Conservation (phyloP, 805 yeast species). For the Maudiozyma serrabonitensis region DNA sequence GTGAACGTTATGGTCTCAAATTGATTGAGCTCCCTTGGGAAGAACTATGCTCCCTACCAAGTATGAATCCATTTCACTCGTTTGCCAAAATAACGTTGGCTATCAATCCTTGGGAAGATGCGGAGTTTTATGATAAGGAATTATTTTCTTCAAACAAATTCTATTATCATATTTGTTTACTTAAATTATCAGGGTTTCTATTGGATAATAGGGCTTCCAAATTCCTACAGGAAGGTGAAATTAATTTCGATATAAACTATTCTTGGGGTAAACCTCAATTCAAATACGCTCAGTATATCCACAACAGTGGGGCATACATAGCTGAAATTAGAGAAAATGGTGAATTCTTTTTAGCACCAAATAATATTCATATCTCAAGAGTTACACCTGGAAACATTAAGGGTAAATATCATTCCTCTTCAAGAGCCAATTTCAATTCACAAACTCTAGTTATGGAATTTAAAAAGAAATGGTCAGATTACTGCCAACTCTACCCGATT, state of each 20-base stretch:
- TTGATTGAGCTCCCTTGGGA: conserved; percentile 87
- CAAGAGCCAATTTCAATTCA: conserved; percentile 44
- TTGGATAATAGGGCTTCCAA: conserved; percentile 72
- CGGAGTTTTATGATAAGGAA: conserved; percentile 36
- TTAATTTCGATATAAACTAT: conserved; percentile 56
- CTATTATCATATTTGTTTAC: conserved; percentile 68
- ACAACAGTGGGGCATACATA: conserved; percentile 77
- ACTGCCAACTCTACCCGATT: conserved; percentile 37
- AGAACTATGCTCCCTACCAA: conserved; percentile 70
- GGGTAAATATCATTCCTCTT: conserved; percentile 24
- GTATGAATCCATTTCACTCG: conserved; percentile 79
- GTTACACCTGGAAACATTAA: conserved; percentile 40
- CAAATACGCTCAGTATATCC: conserved; percentile 82
- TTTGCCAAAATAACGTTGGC: conserved; percentile 59
- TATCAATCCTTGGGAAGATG: conserved; percentile 62
- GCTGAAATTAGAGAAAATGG: conserved; percentile 80
- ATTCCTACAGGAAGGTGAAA: conserved; percentile 41
- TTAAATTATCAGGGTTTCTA: conserved; percentile 63
- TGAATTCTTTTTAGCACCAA: conserved; percentile 74
- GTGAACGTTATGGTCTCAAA: conserved; percentile 75
- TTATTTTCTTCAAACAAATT: conserved; percentile 44
- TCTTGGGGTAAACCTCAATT: conserved; percentile 89
- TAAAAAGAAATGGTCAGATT: conserved; percentile 49
- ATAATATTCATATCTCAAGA: conserved; percentile 72
- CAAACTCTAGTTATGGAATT: conserved; percentile 67